Percentiles rank a stretch among this genome's conserved stretches.
phyloP scores from a whole-genome alignment of 805 yeast genomes.

The Starmerella cellae region DNA sequence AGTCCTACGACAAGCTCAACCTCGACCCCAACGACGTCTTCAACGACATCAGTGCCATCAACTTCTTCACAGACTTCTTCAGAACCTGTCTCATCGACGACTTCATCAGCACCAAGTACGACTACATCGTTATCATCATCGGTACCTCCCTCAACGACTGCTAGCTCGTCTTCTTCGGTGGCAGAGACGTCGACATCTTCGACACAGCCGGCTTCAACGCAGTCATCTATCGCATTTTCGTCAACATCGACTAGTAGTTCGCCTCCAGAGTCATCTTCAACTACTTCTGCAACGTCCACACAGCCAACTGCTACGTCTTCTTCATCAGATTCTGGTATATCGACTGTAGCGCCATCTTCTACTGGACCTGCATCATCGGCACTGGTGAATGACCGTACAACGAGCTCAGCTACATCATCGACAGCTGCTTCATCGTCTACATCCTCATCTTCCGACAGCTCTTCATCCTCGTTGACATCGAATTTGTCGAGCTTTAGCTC shows the following conservation, averaged over 20 bases:
- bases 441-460: background rate
- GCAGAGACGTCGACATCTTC: background rate
- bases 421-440: background rate
- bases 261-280: too few relatives aligned
- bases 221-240: too few relatives aligned
- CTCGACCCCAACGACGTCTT: background rate
- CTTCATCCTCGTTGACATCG: background rate
- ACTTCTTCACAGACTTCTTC: background rate
- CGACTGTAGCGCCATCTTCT: too few relatives aligned
- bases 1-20: background rate
- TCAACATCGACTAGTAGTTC: too few relatives aligned
- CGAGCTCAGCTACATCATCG: background rate
- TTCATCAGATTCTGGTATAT: too few relatives aligned
- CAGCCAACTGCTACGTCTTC: too few relatives aligned
- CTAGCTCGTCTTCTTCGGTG: background rate
- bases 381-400: too few relatives aligned
- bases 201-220: too few relatives aligned
- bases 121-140: too few relatives aligned
- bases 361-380: background rate
- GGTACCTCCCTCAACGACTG: too few relatives aligned
- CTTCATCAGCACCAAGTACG: too few relatives aligned
- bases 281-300: too few relatives aligned
- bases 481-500: background rate
- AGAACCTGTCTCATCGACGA: background rate
- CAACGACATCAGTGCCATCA: background rate